Evolutionary conservation across 208 protist species (phyloP).

Genomic region (Wallacemonas sp.): DNA sequence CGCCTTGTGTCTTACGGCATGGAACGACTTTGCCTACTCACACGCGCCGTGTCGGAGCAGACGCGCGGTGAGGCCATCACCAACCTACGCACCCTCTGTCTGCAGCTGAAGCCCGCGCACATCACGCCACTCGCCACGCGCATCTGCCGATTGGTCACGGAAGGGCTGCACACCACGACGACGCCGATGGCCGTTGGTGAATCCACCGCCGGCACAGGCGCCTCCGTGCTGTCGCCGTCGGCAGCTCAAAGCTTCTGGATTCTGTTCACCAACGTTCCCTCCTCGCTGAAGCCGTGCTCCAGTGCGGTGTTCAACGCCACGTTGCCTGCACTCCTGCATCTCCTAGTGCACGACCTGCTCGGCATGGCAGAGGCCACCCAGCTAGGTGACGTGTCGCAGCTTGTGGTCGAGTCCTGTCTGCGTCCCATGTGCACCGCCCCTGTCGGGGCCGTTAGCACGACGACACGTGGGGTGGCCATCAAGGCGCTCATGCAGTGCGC

Average conservation of each 20-base stretch:
- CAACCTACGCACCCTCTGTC: conserved; percentile 59
- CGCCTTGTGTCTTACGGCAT: conserved; percentile 18
- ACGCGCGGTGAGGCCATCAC: conserved; percentile 68
- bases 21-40: conserved; percentile 52
- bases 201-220: neutral
- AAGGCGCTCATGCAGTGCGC: conserved; percentile 62
- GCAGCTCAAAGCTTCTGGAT: conserved; percentile 38
- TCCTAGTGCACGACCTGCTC: conserved; percentile 66
- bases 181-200: neutral
- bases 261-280: conserved; percentile 48
- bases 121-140: conserved; percentile 41
- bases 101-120: conserved; percentile 51
- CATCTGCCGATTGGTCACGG: conserved; percentile 57
- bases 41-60: conserved; percentile 62
- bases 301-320: conserved; percentile 59
- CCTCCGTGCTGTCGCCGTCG: neutral
- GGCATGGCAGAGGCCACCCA: conserved; percentile 24
- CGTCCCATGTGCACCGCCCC: conserved; percentile 62
- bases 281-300: conserved; percentile 67
- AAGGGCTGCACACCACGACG: conserved; percentile 39
- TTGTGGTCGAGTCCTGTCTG: conserved; percentile 69
- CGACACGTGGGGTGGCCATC: conserved; percentile 41
- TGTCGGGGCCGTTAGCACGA: conserved; percentile 9
- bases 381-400: conserved; percentile 21
- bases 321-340: conserved; percentile 53